A percentile compares a stretch with the other conserved stretches of the same genome.
Evolutionary conservation across 768 basidiomycete genomes (phyloP).

Genomic region (Lactifluus rugatus): DNA sequence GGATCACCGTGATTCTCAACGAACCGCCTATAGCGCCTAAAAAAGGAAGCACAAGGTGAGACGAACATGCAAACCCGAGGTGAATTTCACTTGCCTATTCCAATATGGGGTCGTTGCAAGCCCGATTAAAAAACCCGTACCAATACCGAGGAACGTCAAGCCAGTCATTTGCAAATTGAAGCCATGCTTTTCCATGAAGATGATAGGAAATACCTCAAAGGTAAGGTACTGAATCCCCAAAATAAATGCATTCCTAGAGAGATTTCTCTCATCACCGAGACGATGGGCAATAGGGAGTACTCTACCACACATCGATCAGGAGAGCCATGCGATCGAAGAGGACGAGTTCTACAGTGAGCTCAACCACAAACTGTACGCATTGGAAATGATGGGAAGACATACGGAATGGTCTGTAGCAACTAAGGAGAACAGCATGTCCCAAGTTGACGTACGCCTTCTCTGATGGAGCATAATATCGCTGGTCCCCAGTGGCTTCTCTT

Average conservation of each 20-base stretch:
- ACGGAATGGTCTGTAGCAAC: conserved; percentile 70
- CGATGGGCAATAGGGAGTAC: conserved; percentile 3
- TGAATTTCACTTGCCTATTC: neutral
- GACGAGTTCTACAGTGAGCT: conserved; percentile 40
- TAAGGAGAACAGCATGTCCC: conserved; percentile 39
- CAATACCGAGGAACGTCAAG: conserved; percentile 42
- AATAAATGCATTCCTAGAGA: conserved; percentile 29
- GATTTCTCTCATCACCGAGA: neutral
- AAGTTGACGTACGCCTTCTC: conserved; percentile 44
- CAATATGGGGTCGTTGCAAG: neutral
- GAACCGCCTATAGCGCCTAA: neutral
- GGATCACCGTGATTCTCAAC: neutral
- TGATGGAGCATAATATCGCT: conserved; percentile 45
- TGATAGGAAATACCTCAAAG: conserved; percentile 49
- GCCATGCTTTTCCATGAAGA: conserved; percentile 37
- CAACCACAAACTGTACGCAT: neutral
- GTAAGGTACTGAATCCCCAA: conserved; percentile 39
- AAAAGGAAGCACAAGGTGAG: neutral
- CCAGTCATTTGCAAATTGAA: conserved; percentile 45
- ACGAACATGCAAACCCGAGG: neutral
- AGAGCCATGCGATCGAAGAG: conserved; percentile 66
- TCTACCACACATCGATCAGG: conserved; percentile 59
- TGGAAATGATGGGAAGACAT: conserved; percentile 23
- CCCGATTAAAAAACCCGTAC: conserved; percentile 34
- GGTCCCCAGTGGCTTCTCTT: conserved; percentile 45